Percentiles rank a stretch among this genome's conserved stretches.
Conservation (phyloP, 163 green algal genomes). For the Scenedesmus sp. region DNA sequence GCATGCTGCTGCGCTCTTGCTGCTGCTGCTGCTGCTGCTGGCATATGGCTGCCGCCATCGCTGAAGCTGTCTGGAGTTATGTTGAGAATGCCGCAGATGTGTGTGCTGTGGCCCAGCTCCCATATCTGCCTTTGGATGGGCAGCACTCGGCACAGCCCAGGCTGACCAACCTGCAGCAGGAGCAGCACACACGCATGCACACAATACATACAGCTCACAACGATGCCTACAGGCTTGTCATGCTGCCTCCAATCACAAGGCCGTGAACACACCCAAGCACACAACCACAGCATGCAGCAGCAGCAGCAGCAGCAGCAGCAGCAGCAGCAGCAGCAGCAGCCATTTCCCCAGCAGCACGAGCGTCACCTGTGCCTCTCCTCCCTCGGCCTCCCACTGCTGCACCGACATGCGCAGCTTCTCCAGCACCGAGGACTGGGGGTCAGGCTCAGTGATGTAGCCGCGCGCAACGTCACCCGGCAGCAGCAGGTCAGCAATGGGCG, state of each 20-base stretch:
- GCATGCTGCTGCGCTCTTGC: neutral
- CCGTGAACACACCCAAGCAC: no score
- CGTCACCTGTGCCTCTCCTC: slow-evolving; percentile 62
- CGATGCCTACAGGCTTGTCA: no score
- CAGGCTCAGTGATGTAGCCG: slow-evolving; percentile 34
- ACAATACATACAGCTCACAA: no score
- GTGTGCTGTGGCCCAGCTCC: slow-evolving; percentile 64
- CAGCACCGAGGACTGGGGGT: slow-evolving; percentile 24
- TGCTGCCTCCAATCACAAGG: no score
- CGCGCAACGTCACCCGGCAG: slow-evolving; percentile 42
- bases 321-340: slow-evolving; percentile 2
- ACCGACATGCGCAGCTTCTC: slow-evolving; percentile 35
- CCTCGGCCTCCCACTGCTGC: slow-evolving; percentile 59
- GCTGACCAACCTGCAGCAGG: slow-evolving; percentile 42
- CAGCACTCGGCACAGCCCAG: slow-evolving; percentile 69
- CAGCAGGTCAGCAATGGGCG: slow-evolving; percentile 82
- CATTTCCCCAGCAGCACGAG: neutral
- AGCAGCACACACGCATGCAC: neutral
- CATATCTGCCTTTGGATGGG: slow-evolving; percentile 65
- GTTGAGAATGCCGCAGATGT: slow-evolving; percentile 98
- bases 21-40: neutral
- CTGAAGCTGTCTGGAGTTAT: slow-evolving; percentile 96
- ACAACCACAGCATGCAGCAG: neutral
- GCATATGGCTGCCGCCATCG: slow-evolving; percentile 76
- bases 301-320: neutral